Evolutionary conservation across 2,329 filamentous ascomycete genomes (phyloP), one percentile per base, ranked within the genome.

Genomic region (Celoporthe dispersa): DNA sequence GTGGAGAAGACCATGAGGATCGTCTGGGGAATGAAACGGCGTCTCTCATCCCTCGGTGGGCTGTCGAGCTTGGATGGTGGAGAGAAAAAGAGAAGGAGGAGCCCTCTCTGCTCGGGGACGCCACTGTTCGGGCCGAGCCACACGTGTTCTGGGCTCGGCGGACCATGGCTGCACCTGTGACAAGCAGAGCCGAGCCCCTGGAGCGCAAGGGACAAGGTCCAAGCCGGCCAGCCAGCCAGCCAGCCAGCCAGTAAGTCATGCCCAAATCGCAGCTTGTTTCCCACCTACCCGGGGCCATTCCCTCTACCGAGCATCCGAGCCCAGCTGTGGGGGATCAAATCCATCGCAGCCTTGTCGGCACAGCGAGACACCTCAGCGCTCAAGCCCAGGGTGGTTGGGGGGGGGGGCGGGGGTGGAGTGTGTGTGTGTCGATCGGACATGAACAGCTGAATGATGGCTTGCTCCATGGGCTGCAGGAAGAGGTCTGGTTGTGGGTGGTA

Each of bases 91-190:
- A 41, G 5, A 19, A 16, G 1, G 53, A 31, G 53, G 14, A 57
- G 53, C 28, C n/a, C 25, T 57, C 53, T 57, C 44, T 48, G 22
- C 19, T 57, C 33, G 57, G 57, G 55, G 57, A 60, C 31, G 31
- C 19, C 33, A 60, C 9, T n/a, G 57, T n/a, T 60, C 57, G 57
- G 57, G 57, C 57, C 57, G 57, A 60, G 19, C 57, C 57, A 60
- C 19, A 9, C 57, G 19, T n/a, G 57, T 37, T n/a, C 31, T 60
- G 57, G 57, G 22, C 57, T 60, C 57, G 31, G 57, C 33, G 9
- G n/a, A n/a, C 9, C 33, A 60, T n/a, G 33, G 25, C 33, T 60
- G 57, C 57, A n/a, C 31, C 31, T 28, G 57, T 60, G 57, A 37
- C 33, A 60, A 37, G 57, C 57, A 35, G 16, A 37, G 33, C 33